Conservation (phyloP, 306 rosid genomes). For the Acacia confusa region DNA sequence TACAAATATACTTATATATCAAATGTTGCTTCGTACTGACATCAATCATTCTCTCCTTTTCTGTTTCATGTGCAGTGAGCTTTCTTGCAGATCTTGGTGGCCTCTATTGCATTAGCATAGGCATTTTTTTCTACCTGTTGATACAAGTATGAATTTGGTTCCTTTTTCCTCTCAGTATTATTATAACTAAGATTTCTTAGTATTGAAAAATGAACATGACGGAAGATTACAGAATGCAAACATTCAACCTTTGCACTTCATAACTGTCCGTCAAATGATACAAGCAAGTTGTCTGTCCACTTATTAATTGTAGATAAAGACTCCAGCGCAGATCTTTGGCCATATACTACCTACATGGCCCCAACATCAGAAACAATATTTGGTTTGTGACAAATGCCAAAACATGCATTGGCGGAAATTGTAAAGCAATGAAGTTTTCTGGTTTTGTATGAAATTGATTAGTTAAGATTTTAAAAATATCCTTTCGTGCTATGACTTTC, state of each 20-base stretch:
- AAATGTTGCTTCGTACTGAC: constrained; percentile 2
- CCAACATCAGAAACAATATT: constrained; percentile 2
- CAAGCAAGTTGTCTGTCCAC: constrained; percentile 3
- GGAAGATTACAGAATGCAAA: not conserved
- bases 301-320: constrained; percentile 6
- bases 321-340: not conserved
- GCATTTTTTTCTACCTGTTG: constrained; percentile 80
- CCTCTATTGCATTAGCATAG: constrained; percentile 86
- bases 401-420: not conserved
- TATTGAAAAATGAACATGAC: not conserved
- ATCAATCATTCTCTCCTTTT: constrained; percentile 29
- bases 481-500: not conserved
- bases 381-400: not conserved
- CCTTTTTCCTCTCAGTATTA: constrained; percentile 11
- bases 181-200: not conserved
- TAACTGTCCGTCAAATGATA: constrained; percentile 13
- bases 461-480: not conserved
- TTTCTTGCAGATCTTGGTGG: constrained; percentile 99
- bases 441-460: not conserved
- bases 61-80: constrained; percentile 64
- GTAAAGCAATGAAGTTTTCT: not conserved
- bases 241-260: not conserved
- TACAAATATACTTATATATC: constrained; percentile 10
- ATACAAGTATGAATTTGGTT: constrained; percentile 60
- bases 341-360: not conserved